Evolutionary conservation across 768 basidiomycete species (phyloP), one percentile per base, ranked within the genome.

Genomic region (Podaxis sp.): DNA sequence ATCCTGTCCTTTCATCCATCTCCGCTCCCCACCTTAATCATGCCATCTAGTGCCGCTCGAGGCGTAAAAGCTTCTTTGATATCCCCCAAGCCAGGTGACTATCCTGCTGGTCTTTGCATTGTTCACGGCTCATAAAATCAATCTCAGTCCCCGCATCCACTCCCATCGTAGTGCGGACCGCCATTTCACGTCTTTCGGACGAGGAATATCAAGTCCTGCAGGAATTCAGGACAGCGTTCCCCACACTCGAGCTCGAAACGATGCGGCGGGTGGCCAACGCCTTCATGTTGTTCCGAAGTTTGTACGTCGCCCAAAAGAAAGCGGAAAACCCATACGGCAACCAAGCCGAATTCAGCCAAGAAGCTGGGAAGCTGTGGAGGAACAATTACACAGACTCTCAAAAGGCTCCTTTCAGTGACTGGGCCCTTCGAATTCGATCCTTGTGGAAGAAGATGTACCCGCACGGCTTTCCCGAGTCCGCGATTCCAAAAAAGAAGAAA

Each of bases 261-360:
- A 48, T n/a, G 28, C 11, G 17, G 7, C 24, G 42, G 19, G 12
- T n/a, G 11, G 11, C 28, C n/a, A 59, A 59, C 42, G 13, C 9
- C n/a, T 79, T 79, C 64, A 76, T 79, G 57, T 46, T 75, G 60
- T 78, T 75, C 67, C 76, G 78, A 22, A 78, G 75, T 8, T 55
- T 49, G 5, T 65, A 70, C 49, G 72, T 72, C 57, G 49, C 49
- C 66, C 67, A 51, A 61, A 36, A 57, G 28, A 59, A 62, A 53
- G 64, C 59, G 24, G 60, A 54, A 4, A 63, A 68, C 46, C 67
- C 57, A 30, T 62, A 68, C 30, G 66, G 66, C 15, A 73, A 73
- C 57, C 77, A 79, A 65, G 73, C 74, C 33, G 67, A 74, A 26
- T 69, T 77, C 49, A 78, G 77, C 65, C 68, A 69, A 38, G 65